Base-by-base conservation (phyloP, 2,329 filamentous ascomycete species). In the Aspergillus ochraceus region DNA sequence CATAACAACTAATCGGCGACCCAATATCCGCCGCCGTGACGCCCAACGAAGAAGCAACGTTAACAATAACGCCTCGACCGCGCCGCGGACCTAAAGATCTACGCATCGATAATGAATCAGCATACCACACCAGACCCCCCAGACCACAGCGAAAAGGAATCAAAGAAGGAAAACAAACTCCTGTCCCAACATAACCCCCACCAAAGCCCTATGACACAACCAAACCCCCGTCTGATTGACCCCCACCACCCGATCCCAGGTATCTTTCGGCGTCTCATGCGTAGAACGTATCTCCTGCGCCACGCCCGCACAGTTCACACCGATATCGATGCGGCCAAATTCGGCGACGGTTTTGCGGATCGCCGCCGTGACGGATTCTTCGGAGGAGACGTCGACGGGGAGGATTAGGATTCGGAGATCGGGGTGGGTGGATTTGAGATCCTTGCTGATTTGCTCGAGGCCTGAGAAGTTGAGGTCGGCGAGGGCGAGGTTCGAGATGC, bases 181-280 rank as follows among this genome's bases (percentile, higher is more conserved):
- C 53, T 71, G 70, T 17, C 58, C 62, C 39, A 68, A 11, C 67
- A 70, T 68, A 52, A 71, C 69, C 45, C 64, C 62, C 26, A 73
- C 64, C 69, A 87, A 76, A 46, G 83, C 84, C 54, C 78, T 76
- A 65, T 86, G 82, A 62, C 84, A 86, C 24, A 84, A 73, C 79
- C 83, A 86, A 0, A 87, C 80, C 4, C 84, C 85, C 49, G 80
- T 80, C 22, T 85, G 75, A 61, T 88, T 84, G 50, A 86, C 72
- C 58, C 80, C 77, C 3, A 86, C 64, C 1, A 86, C 76, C 6
- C 76, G 74, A 45, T 80, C 68, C 77, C 83, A 87, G 49, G 84
- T 81, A 1, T 75, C 74, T 53, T 81, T 74, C 1, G 74, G 70
- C 46, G 79, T 66, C 58, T 84, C 76, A 57, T 84, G 78, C 0